phyloP scores from a whole-genome alignment of 805 yeast genomes.

The Zygosaccharomyces kombuchaensis region DNA sequence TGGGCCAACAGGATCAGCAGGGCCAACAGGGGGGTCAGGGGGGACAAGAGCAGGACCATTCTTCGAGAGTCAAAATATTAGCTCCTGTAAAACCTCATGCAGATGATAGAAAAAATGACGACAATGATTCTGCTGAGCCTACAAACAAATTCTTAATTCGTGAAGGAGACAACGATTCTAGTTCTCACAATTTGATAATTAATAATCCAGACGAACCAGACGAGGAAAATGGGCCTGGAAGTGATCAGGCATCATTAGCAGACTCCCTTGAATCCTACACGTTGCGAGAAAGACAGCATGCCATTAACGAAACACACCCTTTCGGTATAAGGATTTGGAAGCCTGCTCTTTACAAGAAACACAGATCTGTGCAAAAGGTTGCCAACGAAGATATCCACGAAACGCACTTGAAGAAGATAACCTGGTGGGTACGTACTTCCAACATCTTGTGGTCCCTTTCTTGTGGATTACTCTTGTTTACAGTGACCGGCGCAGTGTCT shows the following conservation, averaged over 20 bases:
- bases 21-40: neutral
- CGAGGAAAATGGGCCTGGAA: conserved; percentile 30
- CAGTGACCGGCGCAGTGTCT: conserved; percentile 43
- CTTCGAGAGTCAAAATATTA: conserved; percentile 2
- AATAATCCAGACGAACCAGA: conserved; percentile 18
- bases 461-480: conserved; percentile 60
- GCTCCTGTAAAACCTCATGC: neutral
- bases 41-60: neutral
- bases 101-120: neutral
- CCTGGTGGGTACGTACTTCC: conserved; percentile 58
- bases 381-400: conserved; percentile 95
- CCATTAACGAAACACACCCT: conserved; percentile 94
- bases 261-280: conserved; percentile 78
- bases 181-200: conserved; percentile 12
- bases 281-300: conserved; percentile 87
- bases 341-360: conserved; percentile 91
- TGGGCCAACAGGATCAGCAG: neutral
- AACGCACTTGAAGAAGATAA: conserved; percentile 49
- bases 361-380: conserved; percentile 82
- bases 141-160: conserved; percentile 16
- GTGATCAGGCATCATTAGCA: conserved; percentile 30
- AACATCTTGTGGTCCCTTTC: conserved; percentile 72
- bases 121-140: conserved; percentile 3
- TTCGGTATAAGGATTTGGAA: conserved; percentile 99
- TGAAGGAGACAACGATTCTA: conserved; percentile 11